Percentiles rank a stretch among this genome's conserved stretches.
Evolutionary conservation across 2,329 filamentous ascomycete genomes (phyloP).

Genomic region (Pezicula radicicola): DNA sequence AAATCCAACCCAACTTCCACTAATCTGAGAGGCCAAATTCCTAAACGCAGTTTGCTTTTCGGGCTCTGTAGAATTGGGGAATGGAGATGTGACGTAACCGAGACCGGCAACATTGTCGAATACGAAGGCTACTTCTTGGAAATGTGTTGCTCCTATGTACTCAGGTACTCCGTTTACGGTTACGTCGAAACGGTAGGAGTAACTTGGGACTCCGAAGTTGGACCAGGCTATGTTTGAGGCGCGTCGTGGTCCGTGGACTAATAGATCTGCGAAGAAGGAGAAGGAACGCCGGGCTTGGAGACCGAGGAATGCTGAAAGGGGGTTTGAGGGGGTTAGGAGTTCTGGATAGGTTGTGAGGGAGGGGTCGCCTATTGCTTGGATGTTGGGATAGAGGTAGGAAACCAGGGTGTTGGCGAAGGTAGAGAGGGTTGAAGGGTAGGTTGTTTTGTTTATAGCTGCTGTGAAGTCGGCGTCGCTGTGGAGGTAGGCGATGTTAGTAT

Average conservation of each 20-base stretch:
- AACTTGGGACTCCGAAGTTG: slow-evolving; percentile 15
- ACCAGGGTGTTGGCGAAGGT: slow-evolving; percentile 23
- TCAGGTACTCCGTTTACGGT: slow-evolving; percentile 26
- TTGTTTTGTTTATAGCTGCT: background rate
- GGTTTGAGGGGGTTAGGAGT: slow-evolving; percentile 14
- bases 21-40: background rate
- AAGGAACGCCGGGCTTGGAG: slow-evolving; percentile 14
- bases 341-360: slow-evolving; percentile 11
- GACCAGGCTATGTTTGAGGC: slow-evolving; percentile 10
- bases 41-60: background rate
- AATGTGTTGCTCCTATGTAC: slow-evolving; percentile 32
- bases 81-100: slow-evolving; percentile 39
- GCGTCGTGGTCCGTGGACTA: slow-evolving; percentile 9
- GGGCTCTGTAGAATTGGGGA: slow-evolving; percentile 14
- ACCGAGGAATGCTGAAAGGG: slow-evolving; percentile 29
- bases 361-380: slow-evolving; percentile 46
- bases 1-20: slow-evolving; percentile 2
- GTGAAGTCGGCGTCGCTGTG: slow-evolving; percentile 23
- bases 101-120: slow-evolving; percentile 48
- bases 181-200: slow-evolving; percentile 43
- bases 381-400: slow-evolving; percentile 46
- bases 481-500: slow-evolving; percentile 11
- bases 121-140: slow-evolving; percentile 50
- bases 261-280: slow-evolving; percentile 14
- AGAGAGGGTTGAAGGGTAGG: background rate